A percentile compares a stretch with the other conserved stretches of the same genome.
These are phyloP conservation scores for Zangia roseola DNA, from an alignment of 768 basidiomycete genomes.

Conservation along the genomic window DNA sequence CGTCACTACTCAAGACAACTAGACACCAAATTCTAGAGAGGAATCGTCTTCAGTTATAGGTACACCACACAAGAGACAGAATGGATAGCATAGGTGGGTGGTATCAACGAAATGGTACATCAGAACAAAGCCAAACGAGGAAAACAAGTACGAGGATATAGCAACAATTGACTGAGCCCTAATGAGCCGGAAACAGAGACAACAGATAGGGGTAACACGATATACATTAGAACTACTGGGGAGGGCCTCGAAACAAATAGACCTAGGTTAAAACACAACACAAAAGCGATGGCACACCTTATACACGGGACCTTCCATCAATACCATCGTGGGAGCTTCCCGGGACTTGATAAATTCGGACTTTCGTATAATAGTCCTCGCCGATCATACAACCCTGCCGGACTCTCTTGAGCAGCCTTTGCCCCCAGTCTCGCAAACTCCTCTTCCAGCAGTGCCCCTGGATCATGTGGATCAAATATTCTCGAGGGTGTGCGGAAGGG, in stretches of 20 bases:
- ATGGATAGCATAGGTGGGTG: constrained; percentile 1
- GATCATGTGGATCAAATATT: constrained; percentile 73
- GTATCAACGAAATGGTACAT: constrained; percentile 8
- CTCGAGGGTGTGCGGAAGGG: constrained; percentile 49
- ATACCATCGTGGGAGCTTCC: constrained; percentile 52
- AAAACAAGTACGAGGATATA: constrained; percentile 3
- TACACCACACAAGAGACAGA: background rate
- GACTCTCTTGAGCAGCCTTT: constrained; percentile 53
- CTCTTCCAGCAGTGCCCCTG: constrained; percentile 64
- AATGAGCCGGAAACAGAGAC: background rate
- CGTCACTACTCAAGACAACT: constrained; percentile 5
- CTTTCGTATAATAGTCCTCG: constrained; percentile 68
- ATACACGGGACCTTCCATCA: constrained; percentile 25
- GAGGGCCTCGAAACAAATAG: background rate
- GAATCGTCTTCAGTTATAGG: background rate
- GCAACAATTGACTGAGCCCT: background rate
- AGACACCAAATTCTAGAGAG: constrained; percentile 1
- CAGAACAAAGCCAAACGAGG: constrained; percentile 9
- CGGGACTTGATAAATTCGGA: constrained; percentile 61
- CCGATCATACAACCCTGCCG: constrained; percentile 63
- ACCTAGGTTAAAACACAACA: background rate
- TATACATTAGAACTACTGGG: background rate
- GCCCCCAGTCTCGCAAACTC: constrained; percentile 58
- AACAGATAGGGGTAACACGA: background rate
- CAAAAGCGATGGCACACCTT: background rate